Percentiles rank a stretch among this genome's conserved stretches.
These are phyloP conservation scores for Lanmaoa pseudosensibilis DNA, from an alignment of 768 basidiomycete species.

Conservation along the genomic window DNA sequence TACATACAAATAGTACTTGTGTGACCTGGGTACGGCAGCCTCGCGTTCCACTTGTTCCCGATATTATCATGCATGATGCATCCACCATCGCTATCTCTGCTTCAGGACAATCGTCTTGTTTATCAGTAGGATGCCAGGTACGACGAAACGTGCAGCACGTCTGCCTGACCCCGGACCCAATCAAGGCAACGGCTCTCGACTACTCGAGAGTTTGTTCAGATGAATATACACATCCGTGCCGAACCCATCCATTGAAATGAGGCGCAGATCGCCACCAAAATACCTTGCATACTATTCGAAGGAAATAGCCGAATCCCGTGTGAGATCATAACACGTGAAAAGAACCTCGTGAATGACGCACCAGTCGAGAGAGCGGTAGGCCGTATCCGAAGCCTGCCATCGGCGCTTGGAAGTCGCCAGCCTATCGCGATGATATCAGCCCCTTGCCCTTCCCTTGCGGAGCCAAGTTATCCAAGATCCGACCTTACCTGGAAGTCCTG, in stretches of 20 bases:
- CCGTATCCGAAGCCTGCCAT: constrained; percentile 99
- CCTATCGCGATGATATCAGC: constrained; percentile 34
- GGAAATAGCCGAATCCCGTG: background rate
- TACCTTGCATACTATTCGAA: constrained; percentile 79
- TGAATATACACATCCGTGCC: constrained; percentile 93
- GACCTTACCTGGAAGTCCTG: constrained; percentile 57
- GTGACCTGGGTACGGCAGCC: background rate
- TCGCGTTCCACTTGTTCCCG: background rate
- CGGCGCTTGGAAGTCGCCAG: constrained; percentile 91
- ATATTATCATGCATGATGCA: background rate
- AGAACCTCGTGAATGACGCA: constrained; percentile 37
- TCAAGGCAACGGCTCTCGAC: constrained; percentile 68
- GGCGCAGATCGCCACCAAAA: constrained; percentile 85
- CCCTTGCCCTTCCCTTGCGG: background rate
- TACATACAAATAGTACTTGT: background rate
- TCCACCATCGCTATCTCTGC: background rate
- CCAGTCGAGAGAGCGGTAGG: constrained; percentile 84
- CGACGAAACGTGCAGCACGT: background rate
- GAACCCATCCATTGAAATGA: constrained; percentile 97
- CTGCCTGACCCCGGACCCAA: background rate
- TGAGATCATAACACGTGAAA: background rate
- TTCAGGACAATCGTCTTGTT: background rate
- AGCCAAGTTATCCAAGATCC: background rate
- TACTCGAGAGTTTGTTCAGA: constrained; percentile 82
- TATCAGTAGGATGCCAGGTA: background rate